These are phyloP conservation scores for Microcyclospora pomicola DNA, from an alignment of 2,329 filamentous ascomycete genomes.

Conservation along the genomic window DNA sequence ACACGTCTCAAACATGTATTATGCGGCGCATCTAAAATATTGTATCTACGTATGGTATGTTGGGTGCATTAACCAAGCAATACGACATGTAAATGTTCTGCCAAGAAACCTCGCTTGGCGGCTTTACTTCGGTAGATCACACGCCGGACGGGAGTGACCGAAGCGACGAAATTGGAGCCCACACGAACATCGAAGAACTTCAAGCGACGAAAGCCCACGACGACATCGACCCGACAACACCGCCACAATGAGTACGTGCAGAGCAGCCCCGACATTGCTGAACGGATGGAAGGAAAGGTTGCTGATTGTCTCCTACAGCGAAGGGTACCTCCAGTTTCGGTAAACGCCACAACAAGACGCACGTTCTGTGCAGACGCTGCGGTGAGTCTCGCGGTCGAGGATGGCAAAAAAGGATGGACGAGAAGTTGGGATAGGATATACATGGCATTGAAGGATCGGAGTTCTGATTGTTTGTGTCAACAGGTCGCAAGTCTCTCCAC, in stretches of 20 bases:
- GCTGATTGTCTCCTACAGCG: conserved; percentile 31
- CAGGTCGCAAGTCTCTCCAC: conserved; percentile 93
- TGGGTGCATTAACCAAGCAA: no score
- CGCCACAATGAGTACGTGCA: conserved; percentile 19
- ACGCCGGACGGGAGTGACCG: no score
- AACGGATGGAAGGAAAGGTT: no score
- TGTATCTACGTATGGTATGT: no score
- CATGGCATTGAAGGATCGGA: background rate
- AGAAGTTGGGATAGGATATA: conserved; percentile 1
- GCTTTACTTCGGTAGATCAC: no score
- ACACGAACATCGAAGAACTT: no score
- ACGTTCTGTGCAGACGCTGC: conserved; percentile 96
- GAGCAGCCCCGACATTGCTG: background rate
- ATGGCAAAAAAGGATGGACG: conserved; percentile 1
- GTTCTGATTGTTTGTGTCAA: conserved; percentile 16
- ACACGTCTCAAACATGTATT: no score
- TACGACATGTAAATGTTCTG: no score
- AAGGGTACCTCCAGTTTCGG: conserved; percentile 61
- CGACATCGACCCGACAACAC: conserved; percentile 3
- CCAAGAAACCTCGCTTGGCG: no score
- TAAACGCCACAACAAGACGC: conserved; percentile 93
- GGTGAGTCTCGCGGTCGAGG: conserved; percentile 47
- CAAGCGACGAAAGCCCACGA: no score
- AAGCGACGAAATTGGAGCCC: no score
- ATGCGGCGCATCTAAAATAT: no score